These are phyloP conservation scores for Solanum chaucha DNA, from an alignment of 257 asterid genomes.

Conservation along the genomic window DNA sequence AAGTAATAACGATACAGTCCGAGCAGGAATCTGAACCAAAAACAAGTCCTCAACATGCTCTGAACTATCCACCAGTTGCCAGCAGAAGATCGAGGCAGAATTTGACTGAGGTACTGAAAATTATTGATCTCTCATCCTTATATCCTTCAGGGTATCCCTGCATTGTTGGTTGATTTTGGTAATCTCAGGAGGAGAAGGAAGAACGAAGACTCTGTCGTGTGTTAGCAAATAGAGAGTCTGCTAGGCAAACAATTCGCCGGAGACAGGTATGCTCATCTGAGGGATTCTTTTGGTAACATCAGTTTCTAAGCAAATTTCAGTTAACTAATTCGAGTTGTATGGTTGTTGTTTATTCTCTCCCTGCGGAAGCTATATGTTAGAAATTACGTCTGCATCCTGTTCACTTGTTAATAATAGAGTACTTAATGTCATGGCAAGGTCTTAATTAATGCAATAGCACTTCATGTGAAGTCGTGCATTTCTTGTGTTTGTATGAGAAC, in stretches of 20 bases:
- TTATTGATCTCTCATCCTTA: neutral
- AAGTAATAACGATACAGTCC: neutral
- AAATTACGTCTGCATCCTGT: neutral
- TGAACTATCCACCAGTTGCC: conserved; percentile 3
- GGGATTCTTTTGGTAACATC: neutral
- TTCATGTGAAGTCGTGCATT: neutral
- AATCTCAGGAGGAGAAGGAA: conserved; percentile 58
- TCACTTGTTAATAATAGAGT: neutral
- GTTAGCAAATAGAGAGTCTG: conserved; percentile 86
- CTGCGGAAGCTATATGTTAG: neutral
- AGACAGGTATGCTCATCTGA: conserved; percentile 44
- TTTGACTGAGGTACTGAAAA: conserved; percentile 33
- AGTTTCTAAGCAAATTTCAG: neutral
- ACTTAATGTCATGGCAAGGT: neutral
- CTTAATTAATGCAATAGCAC: neutral
- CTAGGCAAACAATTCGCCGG: conserved; percentile 79
- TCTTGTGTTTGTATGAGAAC: neutral
- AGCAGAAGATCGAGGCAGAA: conserved; percentile 26
- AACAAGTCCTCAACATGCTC: conserved; percentile 9
- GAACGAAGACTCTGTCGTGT: conserved; percentile 47
- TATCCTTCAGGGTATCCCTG: neutral
- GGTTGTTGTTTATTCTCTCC: neutral
- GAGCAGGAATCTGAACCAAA: conserved; percentile 5
- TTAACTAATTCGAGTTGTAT: neutral
- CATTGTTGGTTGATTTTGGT: neutral